phyloP scores from a whole-genome alignment of 805 yeast species.

The Ogataea allantospora region DNA sequence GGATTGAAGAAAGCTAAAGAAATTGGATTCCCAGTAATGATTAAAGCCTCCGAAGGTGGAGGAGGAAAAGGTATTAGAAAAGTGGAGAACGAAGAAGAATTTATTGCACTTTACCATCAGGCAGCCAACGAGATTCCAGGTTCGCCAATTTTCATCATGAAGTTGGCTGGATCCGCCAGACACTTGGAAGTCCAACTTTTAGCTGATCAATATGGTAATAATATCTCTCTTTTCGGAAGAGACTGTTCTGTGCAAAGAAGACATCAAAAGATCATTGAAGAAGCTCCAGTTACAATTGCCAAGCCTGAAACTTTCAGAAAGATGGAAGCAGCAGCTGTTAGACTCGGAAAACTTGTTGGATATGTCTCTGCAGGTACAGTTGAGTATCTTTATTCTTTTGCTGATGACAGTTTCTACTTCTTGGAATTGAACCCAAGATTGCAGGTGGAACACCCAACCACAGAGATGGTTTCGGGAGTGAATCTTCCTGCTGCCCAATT shows the following conservation, averaged over 20 bases:
- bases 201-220: constrained; percentile 98
- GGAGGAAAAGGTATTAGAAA: constrained; percentile 99
- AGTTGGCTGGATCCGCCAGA: constrained; percentile 95
- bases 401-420: constrained; percentile 93
- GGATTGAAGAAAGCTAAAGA: constrained; percentile 80
- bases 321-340: constrained; percentile 97
- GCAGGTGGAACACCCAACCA: constrained; percentile 99
- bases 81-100: constrained; percentile 82
- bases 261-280: constrained; percentile 98
- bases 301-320: constrained; percentile 76
- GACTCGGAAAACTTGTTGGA: constrained; percentile 95
- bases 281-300: constrained; percentile 98
- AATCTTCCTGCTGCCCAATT: constrained; percentile 98
- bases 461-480: constrained; percentile 99
- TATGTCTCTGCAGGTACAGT: constrained; percentile 99
- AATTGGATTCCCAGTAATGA: constrained; percentile 98
- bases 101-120: constrained; percentile 75
- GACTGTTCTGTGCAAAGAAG: constrained; percentile 99
- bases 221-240: constrained; percentile 95
- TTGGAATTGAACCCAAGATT: constrained; percentile 96
- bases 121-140: constrained; percentile 98
- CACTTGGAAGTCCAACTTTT: constrained; percentile 96
- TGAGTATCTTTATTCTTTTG: constrained; percentile 91
- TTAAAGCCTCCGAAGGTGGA: constrained; percentile 99
- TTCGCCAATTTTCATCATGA: constrained; percentile 97